Evolutionary conservation across 2,329 filamentous ascomycete genomes (phyloP), one percentile per base, ranked within the genome.

Genomic region (Triangularia setosa): DNA sequence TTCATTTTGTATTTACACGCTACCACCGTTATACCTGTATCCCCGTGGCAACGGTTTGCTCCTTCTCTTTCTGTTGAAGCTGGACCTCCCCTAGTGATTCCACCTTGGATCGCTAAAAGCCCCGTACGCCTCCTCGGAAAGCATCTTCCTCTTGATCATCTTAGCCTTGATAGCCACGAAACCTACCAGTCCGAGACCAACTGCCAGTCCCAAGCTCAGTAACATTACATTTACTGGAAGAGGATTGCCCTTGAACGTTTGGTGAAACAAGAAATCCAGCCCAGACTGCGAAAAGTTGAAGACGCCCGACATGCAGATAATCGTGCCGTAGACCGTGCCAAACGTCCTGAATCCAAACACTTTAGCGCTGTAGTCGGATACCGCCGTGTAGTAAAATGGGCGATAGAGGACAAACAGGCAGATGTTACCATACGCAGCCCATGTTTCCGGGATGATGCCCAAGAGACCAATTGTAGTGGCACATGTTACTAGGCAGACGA

Each of bases 291-390:
- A 86, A 72, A 97, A 93, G 76, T 96, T 96, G 72, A 93, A 83
- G 0, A 97, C 75, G 0, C 93, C 93, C 0, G 92, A 89, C 1
- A 95, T 79, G 76, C 91, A 96, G 70, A 97, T 96, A 69, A 96
- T 90, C 21, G 93, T 83, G 11, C 93, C 93, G 76, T 97, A 97
- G n/a, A 97, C 92, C 64, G 91, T 96, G 55, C 93, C 93, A 70
- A 97, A 97, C 0, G 92, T 96, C 66, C 88, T 84, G 78, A 96
- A 96, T 16, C 93, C 93, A 74, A 97, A 97, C 35, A 97, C 92
- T 78, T 96, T 96, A 66, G 92, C 92, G 21, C 87, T 86, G 75
- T 96, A 96, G 78, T 97, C 93, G 64, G 90, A 94, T 64, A 97
- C 91, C 7, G 92, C 87, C 0, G 92, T 96, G 79, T 97, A 97